A percentile compares a stretch with the other conserved stretches of the same genome.
These are phyloP conservation scores for Candida verbasci DNA, from an alignment of 805 yeast species.

Conservation along the genomic window DNA sequence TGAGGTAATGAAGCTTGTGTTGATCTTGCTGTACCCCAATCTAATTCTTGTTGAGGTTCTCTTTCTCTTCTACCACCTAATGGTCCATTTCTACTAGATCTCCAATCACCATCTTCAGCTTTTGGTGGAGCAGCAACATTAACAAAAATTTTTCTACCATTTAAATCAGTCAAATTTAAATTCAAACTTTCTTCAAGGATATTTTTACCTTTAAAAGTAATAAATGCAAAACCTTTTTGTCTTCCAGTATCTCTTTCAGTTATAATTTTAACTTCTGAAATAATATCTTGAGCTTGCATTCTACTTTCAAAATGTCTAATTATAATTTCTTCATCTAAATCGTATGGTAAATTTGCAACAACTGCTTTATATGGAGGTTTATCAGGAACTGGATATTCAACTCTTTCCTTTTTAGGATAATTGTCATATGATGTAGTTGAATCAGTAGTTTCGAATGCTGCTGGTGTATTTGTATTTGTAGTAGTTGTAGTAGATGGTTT, in stretches of 20 bases:
- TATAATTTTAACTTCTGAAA: slow-evolving; percentile 68
- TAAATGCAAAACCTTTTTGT: slow-evolving; percentile 55
- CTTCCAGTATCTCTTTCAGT: slow-evolving; percentile 60
- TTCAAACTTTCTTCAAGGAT: slow-evolving; percentile 48
- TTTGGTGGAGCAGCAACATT: slow-evolving; percentile 58
- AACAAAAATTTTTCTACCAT: slow-evolving; percentile 49
- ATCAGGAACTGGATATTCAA: slow-evolving; percentile 83
- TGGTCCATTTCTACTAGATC: slow-evolving; percentile 25
- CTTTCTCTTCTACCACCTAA: slow-evolving; percentile 30
- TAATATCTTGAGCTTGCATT: slow-evolving; percentile 45
- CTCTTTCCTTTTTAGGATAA: slow-evolving; percentile 45
- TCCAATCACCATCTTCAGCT: slow-evolving; percentile 45
- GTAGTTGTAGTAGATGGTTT: slow-evolving; percentile 18
- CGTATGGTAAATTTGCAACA: slow-evolving; percentile 82
- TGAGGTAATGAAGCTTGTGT: slow-evolving; percentile 31
- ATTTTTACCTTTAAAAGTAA: slow-evolving; percentile 44
- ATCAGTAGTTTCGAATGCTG: slow-evolving; percentile 11
- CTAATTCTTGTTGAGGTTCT: slow-evolving; percentile 53
- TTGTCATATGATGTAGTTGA: slow-evolving; percentile 9
- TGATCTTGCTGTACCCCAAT: slow-evolving; percentile 51
- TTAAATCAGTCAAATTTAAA: slow-evolving; percentile 40
- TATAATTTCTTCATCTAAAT: slow-evolving; percentile 61
- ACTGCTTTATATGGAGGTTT: slow-evolving; percentile 90
- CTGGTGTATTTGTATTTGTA: too few species aligned
- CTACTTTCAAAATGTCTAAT: slow-evolving; percentile 58